phyloP scores from a whole-genome alignment of 768 basidiomycete species.

The Auriculariales sp. region DNA sequence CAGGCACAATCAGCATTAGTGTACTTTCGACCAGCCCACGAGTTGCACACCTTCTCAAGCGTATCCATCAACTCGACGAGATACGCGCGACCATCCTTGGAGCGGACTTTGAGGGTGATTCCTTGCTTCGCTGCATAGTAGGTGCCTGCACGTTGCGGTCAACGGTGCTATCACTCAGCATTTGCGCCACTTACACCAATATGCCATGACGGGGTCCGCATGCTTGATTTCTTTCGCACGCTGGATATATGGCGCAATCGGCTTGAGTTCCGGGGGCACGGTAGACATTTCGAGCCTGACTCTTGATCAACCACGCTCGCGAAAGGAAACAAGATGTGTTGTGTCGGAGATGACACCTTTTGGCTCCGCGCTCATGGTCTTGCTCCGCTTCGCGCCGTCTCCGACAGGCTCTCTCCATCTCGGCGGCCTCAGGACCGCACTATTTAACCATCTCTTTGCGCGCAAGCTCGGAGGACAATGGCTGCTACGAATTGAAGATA shows the following conservation, averaged over 20 bases:
- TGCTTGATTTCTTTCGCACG: conserved; percentile 75
- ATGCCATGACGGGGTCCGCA: conserved; percentile 78
- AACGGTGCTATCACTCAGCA: background rate
- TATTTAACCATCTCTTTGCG: conserved; percentile 84
- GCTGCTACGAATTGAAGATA: conserved; percentile 90
- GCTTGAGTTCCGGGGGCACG: conserved; percentile 21
- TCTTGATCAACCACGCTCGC: too few relatives aligned
- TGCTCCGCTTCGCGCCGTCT: conserved; percentile 90
- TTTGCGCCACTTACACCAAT: conserved; percentile 67
- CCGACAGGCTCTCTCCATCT: conserved; percentile 91
- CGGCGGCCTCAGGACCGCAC: conserved; percentile 84
- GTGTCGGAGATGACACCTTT: too few relatives aligned
- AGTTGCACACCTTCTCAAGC: conserved; percentile 43
- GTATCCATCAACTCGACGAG: conserved; percentile 59
- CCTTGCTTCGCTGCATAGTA: conserved; percentile 88
- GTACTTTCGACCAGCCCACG: background rate
- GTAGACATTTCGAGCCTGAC: conserved; percentile 5
- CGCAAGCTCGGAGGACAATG: conserved; percentile 73
- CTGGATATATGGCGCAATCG: conserved; percentile 69
- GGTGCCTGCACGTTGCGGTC: conserved; percentile 36
- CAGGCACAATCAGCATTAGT: background rate
- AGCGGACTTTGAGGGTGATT: conserved; percentile 45
- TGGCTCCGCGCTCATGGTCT: conserved; percentile 30
- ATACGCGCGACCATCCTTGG: conserved; percentile 54
- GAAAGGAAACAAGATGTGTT: too few relatives aligned